Conservation (phyloP, 371 early-diverging fungal species). For the Rhizopus stolonifer region DNA sequence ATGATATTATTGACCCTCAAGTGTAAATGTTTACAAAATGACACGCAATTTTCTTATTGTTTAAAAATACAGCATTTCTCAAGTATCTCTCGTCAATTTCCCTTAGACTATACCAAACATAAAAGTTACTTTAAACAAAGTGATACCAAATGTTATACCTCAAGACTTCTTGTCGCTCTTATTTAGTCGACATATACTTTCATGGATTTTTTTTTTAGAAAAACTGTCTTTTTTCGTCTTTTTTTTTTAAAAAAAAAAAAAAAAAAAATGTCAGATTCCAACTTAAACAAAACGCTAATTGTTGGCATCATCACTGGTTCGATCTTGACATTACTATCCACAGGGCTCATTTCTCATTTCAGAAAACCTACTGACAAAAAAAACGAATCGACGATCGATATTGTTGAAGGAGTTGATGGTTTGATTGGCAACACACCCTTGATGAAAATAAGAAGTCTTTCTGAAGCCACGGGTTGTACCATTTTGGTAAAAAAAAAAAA, state of each 20-base stretch:
- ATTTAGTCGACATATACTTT: no score
- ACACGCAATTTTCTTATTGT: no score
- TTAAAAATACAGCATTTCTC: no score
- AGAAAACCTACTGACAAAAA: background rate
- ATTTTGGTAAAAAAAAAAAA: background rate
- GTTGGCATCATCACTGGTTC: slow-evolving; percentile 34
- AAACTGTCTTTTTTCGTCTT: slow-evolving; percentile 29
- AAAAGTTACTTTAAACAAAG: no score
- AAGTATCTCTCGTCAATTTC: no score
- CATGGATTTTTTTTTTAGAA: no score
- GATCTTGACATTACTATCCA: slow-evolving; percentile 26
- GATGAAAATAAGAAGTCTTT: slow-evolving; percentile 81
- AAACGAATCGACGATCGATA: slow-evolving; percentile 14
- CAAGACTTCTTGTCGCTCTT: no score
- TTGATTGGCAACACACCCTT: slow-evolving; percentile 91
- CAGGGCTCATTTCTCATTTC: slow-evolving; percentile 21
- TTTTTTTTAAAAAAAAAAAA: background rate
- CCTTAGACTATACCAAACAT: no score
- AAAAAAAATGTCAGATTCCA: background rate
- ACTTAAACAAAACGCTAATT: slow-evolving; percentile 18
- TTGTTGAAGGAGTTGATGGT: slow-evolving; percentile 70
- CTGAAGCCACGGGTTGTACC: slow-evolving; percentile 87
- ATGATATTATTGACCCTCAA: no score
- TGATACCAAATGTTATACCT: no score
- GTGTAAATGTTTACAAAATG: no score